A percentile compares a stretch with the other conserved stretches of the same genome.
phyloP scores from a whole-genome alignment of 352 stramenopile genomes.

The Pythium sp. region DNA sequence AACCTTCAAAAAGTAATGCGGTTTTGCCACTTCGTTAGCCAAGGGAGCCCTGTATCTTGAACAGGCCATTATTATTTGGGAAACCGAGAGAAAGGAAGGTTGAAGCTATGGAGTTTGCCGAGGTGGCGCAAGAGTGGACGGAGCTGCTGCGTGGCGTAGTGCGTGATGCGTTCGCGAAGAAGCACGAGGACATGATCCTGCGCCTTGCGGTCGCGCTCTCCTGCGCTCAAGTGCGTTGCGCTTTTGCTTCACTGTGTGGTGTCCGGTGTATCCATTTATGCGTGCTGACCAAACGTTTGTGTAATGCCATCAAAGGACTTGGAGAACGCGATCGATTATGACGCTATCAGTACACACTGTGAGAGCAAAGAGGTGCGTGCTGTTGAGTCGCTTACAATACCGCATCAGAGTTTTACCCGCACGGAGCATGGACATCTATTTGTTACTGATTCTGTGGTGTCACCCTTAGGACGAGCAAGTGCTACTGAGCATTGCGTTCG shows the following conservation, averaged over 20 bases:
- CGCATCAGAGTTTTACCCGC: no score
- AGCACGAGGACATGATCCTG: constrained; percentile 27
- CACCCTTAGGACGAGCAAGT: constrained; percentile 32
- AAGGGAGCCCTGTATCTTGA: no score
- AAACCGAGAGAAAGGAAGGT: background rate
- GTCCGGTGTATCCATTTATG: background rate
- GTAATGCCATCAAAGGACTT: background rate
- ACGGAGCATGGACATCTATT: no score
- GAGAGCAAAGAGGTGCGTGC: constrained; percentile 17
- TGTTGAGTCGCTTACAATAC: background rate
- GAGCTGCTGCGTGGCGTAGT: constrained; percentile 31
- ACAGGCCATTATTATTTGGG: background rate
- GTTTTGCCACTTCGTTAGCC: no score
- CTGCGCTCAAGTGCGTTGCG: constrained; percentile 6
- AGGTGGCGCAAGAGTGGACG: constrained; percentile 37
- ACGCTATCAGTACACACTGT: constrained; percentile 9
- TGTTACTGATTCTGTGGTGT: background rate
- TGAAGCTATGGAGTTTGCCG: constrained; percentile 24
- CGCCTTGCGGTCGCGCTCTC: constrained; percentile 33
- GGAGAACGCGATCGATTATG: constrained; percentile 10
- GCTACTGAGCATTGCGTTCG: constrained; percentile 33
- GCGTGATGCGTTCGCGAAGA: constrained; percentile 23
- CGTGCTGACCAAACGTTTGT: background rate
- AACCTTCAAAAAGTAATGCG: no score
- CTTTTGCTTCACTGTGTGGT: background rate